phyloP scores from a whole-genome alignment of 2,329 filamentous ascomycete genomes.

The Helminthosporium solani region DNA sequence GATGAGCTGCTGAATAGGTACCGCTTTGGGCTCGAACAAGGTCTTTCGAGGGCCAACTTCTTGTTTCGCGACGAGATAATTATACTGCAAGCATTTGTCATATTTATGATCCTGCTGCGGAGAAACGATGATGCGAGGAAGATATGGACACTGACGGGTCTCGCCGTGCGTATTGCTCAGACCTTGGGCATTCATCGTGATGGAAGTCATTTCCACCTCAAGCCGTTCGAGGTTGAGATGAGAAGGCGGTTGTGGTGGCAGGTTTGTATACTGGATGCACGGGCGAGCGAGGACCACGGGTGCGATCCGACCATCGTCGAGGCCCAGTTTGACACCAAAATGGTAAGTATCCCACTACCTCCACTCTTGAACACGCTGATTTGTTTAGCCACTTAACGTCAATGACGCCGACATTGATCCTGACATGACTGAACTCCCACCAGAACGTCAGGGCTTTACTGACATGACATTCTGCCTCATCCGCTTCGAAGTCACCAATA shows the following conservation, averaged over 20 bases:
- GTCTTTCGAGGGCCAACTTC: slow-evolving; percentile 62
- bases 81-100: slow-evolving; percentile 62
- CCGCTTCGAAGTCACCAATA: slow-evolving; percentile 54
- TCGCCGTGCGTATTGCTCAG: slow-evolving; percentile 60
- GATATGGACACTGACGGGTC: slow-evolving; percentile 61
- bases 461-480: slow-evolving; percentile 59
- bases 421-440: slow-evolving; percentile 50
- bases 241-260: slow-evolving; percentile 62
- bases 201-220: slow-evolving; percentile 55
- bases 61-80: slow-evolving; percentile 62
- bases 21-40: slow-evolving; percentile 64
- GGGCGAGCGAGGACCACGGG: slow-evolving; percentile 64
- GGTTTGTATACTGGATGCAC: slow-evolving; percentile 58
- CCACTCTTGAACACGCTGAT: slow-evolving; percentile 7
- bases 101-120: slow-evolving; percentile 61
- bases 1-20: slow-evolving; percentile 54
- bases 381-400: slow-evolving; percentile 52
- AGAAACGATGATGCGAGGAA: slow-evolving; percentile 52
- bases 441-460: slow-evolving; percentile 55
- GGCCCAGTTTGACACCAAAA: slow-evolving; percentile 60
- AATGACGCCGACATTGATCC: slow-evolving; percentile 56
- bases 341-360: slow-evolving; percentile 29
- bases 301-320: slow-evolving; percentile 61
- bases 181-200: slow-evolving; percentile 63
- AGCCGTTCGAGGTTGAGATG: slow-evolving; percentile 63